Evolutionary conservation across 1,284 basidiomycete species (phyloP).

Genomic region (Irpex rosettiformis): DNA sequence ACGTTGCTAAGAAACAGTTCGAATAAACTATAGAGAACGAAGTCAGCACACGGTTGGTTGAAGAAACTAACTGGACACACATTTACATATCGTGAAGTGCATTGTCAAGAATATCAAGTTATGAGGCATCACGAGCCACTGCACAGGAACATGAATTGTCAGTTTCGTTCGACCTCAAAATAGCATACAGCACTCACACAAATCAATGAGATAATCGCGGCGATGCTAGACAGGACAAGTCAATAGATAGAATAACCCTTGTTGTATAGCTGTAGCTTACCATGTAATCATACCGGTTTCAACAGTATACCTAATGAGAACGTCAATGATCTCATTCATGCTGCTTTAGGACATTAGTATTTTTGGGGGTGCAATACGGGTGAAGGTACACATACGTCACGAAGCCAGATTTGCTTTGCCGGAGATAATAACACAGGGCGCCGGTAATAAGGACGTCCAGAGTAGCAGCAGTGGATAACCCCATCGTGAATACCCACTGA

Average conservation of each 20-base stretch:
- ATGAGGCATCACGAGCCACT: slow-evolving; percentile 46
- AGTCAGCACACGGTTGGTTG: neutral
- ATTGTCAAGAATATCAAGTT: slow-evolving; percentile 46
- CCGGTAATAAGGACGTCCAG: slow-evolving; percentile 51
- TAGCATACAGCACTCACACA: slow-evolving; percentile 39
- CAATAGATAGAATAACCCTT: neutral
- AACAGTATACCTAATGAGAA: slow-evolving; percentile 48
- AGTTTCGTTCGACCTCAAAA: too few relatives aligned
- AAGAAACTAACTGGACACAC: slow-evolving; percentile 25
- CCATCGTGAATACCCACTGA: slow-evolving; percentile 56
- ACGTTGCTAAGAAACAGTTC: slow-evolving; percentile 36
- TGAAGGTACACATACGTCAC: slow-evolving; percentile 32
- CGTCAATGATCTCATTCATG: slow-evolving; percentile 44
- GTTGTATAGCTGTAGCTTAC: slow-evolving; percentile 28
- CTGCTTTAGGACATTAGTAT: slow-evolving; percentile 22
- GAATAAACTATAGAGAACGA: slow-evolving; percentile 29
- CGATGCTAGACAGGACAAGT: slow-evolving; percentile 32
- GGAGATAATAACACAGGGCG: slow-evolving; percentile 44
- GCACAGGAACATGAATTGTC: slow-evolving; percentile 7
- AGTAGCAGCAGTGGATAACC: slow-evolving; percentile 46
- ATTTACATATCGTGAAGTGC: slow-evolving; percentile 45
- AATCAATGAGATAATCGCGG: slow-evolving; percentile 40
- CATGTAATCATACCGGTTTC: slow-evolving; percentile 50
- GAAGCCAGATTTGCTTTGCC: slow-evolving; percentile 39
- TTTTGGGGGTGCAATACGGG: neutral